Base-by-base conservation (phyloP, 2,329 filamentous ascomycete genomes). In the Cladophialophora exuberans region DNA sequence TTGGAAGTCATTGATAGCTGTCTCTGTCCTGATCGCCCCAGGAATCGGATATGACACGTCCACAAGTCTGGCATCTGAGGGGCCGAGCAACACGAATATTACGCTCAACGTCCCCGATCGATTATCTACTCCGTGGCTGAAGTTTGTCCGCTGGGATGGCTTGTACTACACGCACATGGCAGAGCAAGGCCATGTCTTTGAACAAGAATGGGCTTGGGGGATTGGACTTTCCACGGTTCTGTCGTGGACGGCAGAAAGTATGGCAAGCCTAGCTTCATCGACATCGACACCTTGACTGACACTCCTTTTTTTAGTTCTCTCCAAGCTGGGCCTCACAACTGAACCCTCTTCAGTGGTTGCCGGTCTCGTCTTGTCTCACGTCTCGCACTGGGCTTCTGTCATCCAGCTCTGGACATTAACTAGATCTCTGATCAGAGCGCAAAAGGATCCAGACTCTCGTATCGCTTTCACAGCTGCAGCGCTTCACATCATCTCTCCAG, bases 401-500 rank as follows among this genome's bases (percentile, higher is more conserved):
- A 62, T 96, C 36, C 77, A 85, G 9, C 77, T 97, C 11, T 88
- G 56, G 52, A 44, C 38, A 10, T 52, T 63, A 20, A 44, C 53
- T 9, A 51, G 25, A 10, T 13, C 18, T 26, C 39, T 60, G 18
- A 25, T 36, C 25, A 33, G 67, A n/a, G 49, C 63, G 30, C 57
- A 67, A n/a, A 69, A 63, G n/a, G 36, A 61, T 17, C 60, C 69
- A 51, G 52, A 47, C n/a, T 70, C 60, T 60, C 76, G 69, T n/a
- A 70, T 87, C 35, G 81, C 89, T 1, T 85, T 93, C 58, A 68
- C 88, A 18, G 80, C 90, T 6, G 84, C 90, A 2, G 74, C 82
- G 13, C 76, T 97, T 44, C 90, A 97, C 70, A 81, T 96, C 52
- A 67, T 97, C 44, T 94, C 89, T 0, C 93, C 94, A 0, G 94